Percentiles rank a stretch among this genome's conserved stretches.
phyloP scores from a whole-genome alignment of 2,329 filamentous ascomycete species.

The Aspergillus sp. region DNA sequence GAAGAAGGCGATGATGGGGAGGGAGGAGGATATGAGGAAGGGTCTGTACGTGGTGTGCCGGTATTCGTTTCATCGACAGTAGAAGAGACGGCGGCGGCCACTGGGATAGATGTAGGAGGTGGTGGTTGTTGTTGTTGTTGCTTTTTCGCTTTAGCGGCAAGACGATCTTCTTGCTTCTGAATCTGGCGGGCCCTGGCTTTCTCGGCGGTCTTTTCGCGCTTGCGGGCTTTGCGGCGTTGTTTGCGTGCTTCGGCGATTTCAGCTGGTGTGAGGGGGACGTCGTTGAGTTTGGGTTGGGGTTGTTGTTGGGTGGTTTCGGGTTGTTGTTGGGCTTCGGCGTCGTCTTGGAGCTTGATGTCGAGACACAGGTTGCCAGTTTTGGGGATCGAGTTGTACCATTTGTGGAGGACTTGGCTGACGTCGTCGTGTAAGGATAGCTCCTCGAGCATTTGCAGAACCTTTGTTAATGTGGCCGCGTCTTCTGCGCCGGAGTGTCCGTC shows the following conservation, averaged over 20 bases:
- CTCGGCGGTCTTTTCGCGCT: conserved; percentile 23
- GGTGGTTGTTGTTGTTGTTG: not conserved
- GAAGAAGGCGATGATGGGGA: not conserved
- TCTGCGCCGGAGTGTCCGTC: conserved; percentile 43
- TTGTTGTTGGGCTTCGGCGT: not conserved
- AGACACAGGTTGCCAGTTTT: conserved; percentile 18
- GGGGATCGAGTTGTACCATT: conserved; percentile 30
- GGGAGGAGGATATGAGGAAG: not conserved
- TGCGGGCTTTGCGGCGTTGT: conserved; percentile 24
- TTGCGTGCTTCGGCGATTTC: conserved; percentile 19
- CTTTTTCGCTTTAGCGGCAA: not conserved
- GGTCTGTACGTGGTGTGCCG: not conserved
- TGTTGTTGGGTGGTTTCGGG: not conserved
- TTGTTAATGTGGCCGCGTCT: conserved; percentile 48
- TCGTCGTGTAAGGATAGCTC: conserved; percentile 51
- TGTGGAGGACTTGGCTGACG: conserved; percentile 46
- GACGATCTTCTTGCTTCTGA: not conserved
- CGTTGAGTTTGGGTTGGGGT: not conserved
- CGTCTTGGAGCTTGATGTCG: conserved; percentile 19
- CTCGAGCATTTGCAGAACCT: conserved; percentile 57
- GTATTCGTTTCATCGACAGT: no score
- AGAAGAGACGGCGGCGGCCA: no score
- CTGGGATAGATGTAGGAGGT: not conserved
- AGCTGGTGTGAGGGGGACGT: conserved; percentile 4
- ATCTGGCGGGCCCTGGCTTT: not conserved